Percentiles rank a stretch among this genome's conserved stretches.
These are phyloP conservation scores for Fusarium phyllophilum DNA, from an alignment of 2,329 filamentous ascomycete species.

Conservation along the genomic window DNA sequence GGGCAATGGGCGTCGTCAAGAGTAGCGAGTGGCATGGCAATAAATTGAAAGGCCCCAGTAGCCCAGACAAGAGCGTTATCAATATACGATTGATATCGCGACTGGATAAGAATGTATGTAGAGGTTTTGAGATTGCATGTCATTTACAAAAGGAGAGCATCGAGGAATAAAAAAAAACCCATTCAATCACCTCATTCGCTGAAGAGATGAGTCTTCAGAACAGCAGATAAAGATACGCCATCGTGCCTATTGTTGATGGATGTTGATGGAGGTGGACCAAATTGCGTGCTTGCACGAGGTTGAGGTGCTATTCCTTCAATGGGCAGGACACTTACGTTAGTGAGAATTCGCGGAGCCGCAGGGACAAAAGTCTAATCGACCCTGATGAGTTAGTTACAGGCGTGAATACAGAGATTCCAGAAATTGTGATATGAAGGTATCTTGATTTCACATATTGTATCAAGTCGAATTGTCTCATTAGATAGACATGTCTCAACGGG, in stretches of 20 bases:
- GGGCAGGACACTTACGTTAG: conserved; percentile 9
- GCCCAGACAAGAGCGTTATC: background rate
- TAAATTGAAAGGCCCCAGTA: background rate
- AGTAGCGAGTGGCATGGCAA: conserved; percentile 19
- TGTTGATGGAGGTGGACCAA: conserved; percentile 30
- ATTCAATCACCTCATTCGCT: conserved; percentile 2
- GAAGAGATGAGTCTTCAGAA: conserved; percentile 3
- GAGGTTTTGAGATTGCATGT: background rate
- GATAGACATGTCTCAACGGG: background rate
- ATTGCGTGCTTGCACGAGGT: conserved; percentile 41
- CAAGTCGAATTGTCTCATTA: background rate
- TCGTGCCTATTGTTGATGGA: conserved; percentile 28
- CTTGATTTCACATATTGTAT: background rate
- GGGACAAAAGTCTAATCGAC: background rate
- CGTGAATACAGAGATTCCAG: background rate
- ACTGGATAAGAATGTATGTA: background rate
- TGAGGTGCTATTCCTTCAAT: conserved; percentile 1
- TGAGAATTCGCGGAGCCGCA: background rate
- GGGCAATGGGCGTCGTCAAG: conserved; percentile 9
- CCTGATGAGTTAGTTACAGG: background rate
- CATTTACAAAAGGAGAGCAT: background rate
- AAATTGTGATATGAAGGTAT: background rate
- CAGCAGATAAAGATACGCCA: conserved; percentile 14
- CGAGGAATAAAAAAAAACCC: background rate
- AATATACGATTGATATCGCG: background rate